Evolutionary conservation across 2,329 filamentous ascomycete genomes (phyloP), one percentile per base, ranked within the genome.

Genomic region (Acrocalymma vagum): DNA sequence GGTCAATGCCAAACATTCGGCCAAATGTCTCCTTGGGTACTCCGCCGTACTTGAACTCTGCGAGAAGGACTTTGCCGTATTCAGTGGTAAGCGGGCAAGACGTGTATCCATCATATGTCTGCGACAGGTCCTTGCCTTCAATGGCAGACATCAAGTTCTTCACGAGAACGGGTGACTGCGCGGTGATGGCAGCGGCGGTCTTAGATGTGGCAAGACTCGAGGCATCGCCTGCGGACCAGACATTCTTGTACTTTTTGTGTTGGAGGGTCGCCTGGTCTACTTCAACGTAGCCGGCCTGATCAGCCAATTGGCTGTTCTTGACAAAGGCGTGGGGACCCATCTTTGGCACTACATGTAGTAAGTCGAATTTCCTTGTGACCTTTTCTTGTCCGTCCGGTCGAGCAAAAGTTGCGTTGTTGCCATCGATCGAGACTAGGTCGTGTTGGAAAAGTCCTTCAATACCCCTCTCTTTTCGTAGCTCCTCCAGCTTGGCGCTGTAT

Each of bases 21-120:
- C 69, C 73, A 48, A 86, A 86, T 0, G 83, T 85, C 72, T 86
- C 83, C 60, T 85, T 83, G 6, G 83, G 81, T 49, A 73, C 74
- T 7, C 79, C 81, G 2, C 79, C 82, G 46, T 86, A 86, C 69
- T 82, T 84, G 72, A 86, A 86, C 62, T 86, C 83, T 0, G 81
- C 81, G 7, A 86, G 76, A 14, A 86, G 70, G 2, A 86, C 80
- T 69, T 85, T 84, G 43, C 80, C 79, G 47, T 84, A 82, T 51
- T 83, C 65, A 0, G 62, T 72, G 44, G 58, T 53, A 29, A 69
- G 53, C 5, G 69, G 69, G 38, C 69, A 72, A 3, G 69, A 72
- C 1, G 69, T 71, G 42, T 72, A 72, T 1, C 69, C 69, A 32
- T 72, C 65, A 13, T 72, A 72, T 3, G 34, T 32, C 0, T 60